These are phyloP conservation scores for Pistacia integerrima DNA, from an alignment of 345 rosid species.

Conservation along the genomic window DNA sequence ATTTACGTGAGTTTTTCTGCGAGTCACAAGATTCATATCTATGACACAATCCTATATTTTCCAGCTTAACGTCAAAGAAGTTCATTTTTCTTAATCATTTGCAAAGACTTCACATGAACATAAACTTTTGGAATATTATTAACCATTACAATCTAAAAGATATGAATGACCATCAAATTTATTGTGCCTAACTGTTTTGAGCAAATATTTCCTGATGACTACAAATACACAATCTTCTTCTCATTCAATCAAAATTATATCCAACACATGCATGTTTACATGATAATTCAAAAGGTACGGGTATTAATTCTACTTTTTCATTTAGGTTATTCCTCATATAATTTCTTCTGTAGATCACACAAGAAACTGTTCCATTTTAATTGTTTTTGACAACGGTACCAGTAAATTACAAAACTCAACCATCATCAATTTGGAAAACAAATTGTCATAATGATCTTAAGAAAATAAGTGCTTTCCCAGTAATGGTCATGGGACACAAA, in stretches of 20 bases:
- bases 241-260: not conserved
- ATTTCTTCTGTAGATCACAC: not conserved
- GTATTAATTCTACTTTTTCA: not conserved
- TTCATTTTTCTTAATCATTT: not conserved
- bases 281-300: not conserved
- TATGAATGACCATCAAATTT: not conserved
- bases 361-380: not conserved
- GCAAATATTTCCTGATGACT: too few species aligned
- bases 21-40: not conserved
- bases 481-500: not conserved
- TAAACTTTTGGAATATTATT: not conserved
- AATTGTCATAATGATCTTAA: not conserved
- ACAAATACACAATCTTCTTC: too few species aligned
- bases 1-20: not conserved
- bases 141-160: not conserved
- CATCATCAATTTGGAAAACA: not conserved
- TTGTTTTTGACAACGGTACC: not conserved
- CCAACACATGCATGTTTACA: not conserved
- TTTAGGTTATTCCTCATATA: not conserved
- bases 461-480: not conserved
- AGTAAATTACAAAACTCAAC: not conserved
- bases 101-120: not conserved
- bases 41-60: not conserved
- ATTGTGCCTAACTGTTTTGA: not conserved
- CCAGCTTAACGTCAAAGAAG: not conserved